phyloP scores from a whole-genome alignment of 805 yeast species.

The Pichia occidentalis region DNA sequence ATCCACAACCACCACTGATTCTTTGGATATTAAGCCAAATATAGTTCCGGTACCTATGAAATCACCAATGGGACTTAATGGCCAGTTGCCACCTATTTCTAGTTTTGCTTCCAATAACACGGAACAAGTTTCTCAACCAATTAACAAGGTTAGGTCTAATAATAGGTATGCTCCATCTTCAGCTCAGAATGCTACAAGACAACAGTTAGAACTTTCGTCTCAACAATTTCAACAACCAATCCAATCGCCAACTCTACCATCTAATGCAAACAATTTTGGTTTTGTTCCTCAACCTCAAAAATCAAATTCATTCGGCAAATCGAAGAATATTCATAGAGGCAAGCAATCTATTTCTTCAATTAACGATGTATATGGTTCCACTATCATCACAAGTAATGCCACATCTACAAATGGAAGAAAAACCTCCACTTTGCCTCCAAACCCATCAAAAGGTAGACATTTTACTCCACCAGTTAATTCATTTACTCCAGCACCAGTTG shows the following conservation, averaged over 20 bases:
- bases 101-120: no score
- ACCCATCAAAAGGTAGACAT: slow-evolving; percentile 5
- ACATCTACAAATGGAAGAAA: slow-evolving; percentile 10
- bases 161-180: slow-evolving; percentile 8
- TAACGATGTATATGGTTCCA: slow-evolving; percentile 16
- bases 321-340: slow-evolving; percentile 1
- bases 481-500: slow-evolving; percentile 31
- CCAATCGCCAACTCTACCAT: slow-evolving; percentile 1
- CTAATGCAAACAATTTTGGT: not conserved
- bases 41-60: slow-evolving; percentile 27
- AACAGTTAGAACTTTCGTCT: no score
- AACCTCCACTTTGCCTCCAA: slow-evolving; percentile 11
- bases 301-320: not conserved
- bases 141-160: not conserved
- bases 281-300: not conserved
- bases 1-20: slow-evolving; percentile 18
- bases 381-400: slow-evolving; percentile 12
- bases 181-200: no score
- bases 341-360: slow-evolving; percentile 13
- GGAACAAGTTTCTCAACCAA: no score
- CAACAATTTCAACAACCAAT: not conserved
- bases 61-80: slow-evolving; percentile 13
- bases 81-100: not conserved
- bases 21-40: slow-evolving; percentile 22
- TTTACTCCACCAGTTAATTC: slow-evolving; percentile 10